Base-by-base conservation (phyloP, 495 filamentous ascomycete species). In the Aspergillus taichungensis region DNA sequence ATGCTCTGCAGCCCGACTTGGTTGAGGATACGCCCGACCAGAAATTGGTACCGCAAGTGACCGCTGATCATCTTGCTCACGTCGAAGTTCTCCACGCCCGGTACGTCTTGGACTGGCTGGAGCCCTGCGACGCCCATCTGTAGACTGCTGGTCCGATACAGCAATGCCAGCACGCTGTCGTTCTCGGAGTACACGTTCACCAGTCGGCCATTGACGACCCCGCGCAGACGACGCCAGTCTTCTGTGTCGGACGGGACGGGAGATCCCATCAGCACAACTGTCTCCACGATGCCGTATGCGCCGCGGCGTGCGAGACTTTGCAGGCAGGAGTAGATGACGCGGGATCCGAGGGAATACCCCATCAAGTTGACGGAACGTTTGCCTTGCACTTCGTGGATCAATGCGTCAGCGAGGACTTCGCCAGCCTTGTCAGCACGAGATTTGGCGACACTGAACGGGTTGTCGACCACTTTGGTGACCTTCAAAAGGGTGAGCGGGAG, bases 301-400 rank as follows among this genome's bases (percentile, higher is more conserved):
- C 77, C 73, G 43, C 87, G 73, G 57, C 87, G 81, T 0, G 86
- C 84, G 28, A 98, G 73, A 11, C 54, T 73, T 62, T 81, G 79
- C 2, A 97, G 70, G 54, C 89, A 96, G 13, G 78, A 75, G 53
- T 85, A 96, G 35, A 96, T 89, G 27, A 90, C 78, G 13, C 91
- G 80, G 8, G 90, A 90, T 1, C 91, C 92, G n/a, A 97, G 67
- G 13, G 87, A 87, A 62, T 90, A 97, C 1, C 92, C 92, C 40
- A 96, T 73, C 6, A 98, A 66, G 13, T 83, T 92, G 3, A 96
- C 84, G 0, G 91, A 82, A 13, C 92, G 76, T 61, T 95, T 88
- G 10, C 92, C 92, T 54, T 94, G 90, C 1, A 82, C 82, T 52
- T 83, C 88, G 64, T 85, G 90, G 50, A 92, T 85, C 40, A 98